Evolutionary conservation across 2,329 filamentous ascomycete species (phyloP), one percentile per base, ranked within the genome.

Genomic region (Lasiodiplodia theobromae): DNA sequence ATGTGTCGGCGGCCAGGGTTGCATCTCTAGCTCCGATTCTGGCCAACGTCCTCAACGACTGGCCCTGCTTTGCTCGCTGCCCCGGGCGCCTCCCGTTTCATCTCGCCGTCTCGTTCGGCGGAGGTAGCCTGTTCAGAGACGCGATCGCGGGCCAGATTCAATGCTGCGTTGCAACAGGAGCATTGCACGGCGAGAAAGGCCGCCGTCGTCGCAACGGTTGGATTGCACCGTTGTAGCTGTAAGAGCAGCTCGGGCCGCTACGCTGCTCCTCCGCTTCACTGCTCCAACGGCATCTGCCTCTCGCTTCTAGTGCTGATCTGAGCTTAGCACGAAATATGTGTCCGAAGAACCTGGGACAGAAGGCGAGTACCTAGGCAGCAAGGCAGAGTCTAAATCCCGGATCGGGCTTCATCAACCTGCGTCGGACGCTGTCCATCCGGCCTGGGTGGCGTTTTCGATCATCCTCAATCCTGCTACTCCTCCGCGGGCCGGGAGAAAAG

Each of bases 1-100:
- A 38, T 64, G 60, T 64, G 60, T 47, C 60, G 60, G 60, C 60
- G 47, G 60, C 60, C 47, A n/a, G 47, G 60, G 60, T 53, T 53
- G 60, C 60, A 52, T 64, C 25, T 34, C 34, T 37, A 28, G 2
- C 54, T 34, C 40, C 40, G 18, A 21, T 44, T 34, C 40, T 63
- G 58, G 12, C 57, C 25, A 23, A 47, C 54, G 34, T 38, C n/a
- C 11, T 7, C 25, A 6, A 34, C 21, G 34, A 28, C 18, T n/a
- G 28, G 23, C 25, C 54, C 31, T 58, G 37, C 34, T 40, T 47
- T 23, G n/a, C 57, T 47, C 37, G 16, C 16, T 21, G 18, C n/a
- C n/a, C 44, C 44, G 44, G 44, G 18, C 44, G 31, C 7, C 38
- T 40, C 57, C 34, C 18, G 58, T 63, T 62, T 62, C 58, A 49